These are phyloP conservation scores for Colletotrichum sp. DNA, from an alignment of 2,329 filamentous ascomycete species.

Conservation along the genomic window DNA sequence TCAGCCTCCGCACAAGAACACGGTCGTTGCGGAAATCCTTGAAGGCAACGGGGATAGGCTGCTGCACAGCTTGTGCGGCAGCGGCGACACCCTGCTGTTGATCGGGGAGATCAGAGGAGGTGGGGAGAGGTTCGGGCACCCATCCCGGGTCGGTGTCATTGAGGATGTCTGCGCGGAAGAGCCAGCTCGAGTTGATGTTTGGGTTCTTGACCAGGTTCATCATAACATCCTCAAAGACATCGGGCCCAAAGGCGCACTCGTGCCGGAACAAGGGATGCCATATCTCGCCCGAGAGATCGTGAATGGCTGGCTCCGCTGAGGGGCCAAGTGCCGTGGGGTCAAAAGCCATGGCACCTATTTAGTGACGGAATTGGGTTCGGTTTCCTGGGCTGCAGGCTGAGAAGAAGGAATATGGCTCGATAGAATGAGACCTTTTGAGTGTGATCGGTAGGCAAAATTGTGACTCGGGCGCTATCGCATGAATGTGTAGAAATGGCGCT, in stretches of 20 bases:
- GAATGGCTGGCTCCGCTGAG: constrained; percentile 36
- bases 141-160: constrained; percentile 49
- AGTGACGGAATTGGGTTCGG: background rate
- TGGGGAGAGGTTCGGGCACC: constrained; percentile 20
- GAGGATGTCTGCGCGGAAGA: constrained; percentile 80
- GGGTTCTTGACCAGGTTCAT: constrained; percentile 78
- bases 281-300: constrained; percentile 35
- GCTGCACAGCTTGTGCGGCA: constrained; percentile 16
- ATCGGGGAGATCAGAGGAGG: constrained; percentile 19
- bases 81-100: constrained; percentile 30
- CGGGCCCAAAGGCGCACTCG: constrained; percentile 65
- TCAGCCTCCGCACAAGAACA: constrained; percentile 75
- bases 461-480: constrained; percentile 13
- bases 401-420: background rate
- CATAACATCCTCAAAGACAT: constrained; percentile 71
- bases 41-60: constrained; percentile 49
- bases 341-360: constrained; percentile 31
- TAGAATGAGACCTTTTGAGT: background rate
- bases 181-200: constrained; percentile 78
- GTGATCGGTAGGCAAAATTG: background rate
- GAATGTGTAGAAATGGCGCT: background rate
- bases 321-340: constrained; percentile 36
- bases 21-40: constrained; percentile 49
- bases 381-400: constrained; percentile 11
- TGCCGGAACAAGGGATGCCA: constrained; percentile 64